Percentiles rank a stretch among this genome's conserved stretches.
phyloP scores from a whole-genome alignment of 2,329 filamentous ascomycete genomes.

The Trichoderma sp. region DNA sequence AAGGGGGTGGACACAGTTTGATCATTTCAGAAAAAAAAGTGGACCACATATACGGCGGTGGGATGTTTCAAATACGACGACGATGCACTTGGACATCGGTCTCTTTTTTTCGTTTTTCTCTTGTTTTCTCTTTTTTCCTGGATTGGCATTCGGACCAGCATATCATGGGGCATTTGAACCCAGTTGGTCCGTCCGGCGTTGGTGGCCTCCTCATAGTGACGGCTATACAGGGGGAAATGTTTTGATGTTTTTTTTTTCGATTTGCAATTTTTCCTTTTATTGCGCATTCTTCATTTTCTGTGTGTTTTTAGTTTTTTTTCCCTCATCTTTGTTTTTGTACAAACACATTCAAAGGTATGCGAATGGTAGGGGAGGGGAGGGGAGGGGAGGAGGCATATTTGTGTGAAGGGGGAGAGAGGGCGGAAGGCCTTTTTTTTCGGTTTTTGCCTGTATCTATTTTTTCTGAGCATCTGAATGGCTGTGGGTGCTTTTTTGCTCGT shows the following conservation, averaged over 20 bases:
- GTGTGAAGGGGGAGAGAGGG: background rate
- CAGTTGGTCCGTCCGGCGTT: slow-evolving; percentile 19
- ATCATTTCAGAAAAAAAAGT: background rate
- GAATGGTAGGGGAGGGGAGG: background rate
- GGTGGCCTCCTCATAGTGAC: slow-evolving; percentile 8
- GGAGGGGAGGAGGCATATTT: background rate
- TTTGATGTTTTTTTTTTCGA: background rate
- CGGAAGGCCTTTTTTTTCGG: background rate
- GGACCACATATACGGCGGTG: background rate
- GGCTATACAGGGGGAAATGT: slow-evolving; percentile 13
- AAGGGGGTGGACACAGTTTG: background rate
- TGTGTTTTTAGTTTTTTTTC: background rate
- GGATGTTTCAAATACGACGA: slow-evolving; percentile 13
- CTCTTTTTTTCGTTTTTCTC: background rate
- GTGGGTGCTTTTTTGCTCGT: background rate
- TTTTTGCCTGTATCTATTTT: background rate
- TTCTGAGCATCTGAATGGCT: background rate
- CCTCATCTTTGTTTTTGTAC: background rate
- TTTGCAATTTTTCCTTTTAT: background rate
- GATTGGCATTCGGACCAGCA: slow-evolving; percentile 21
- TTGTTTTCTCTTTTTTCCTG: background rate
- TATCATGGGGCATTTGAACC: slow-evolving; percentile 5
- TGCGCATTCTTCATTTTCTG: background rate
- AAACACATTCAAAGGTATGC: background rate
- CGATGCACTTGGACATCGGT: slow-evolving; percentile 9